Conservation (phyloP, 345 rosid species). For the Aurinia saxatilis region DNA sequence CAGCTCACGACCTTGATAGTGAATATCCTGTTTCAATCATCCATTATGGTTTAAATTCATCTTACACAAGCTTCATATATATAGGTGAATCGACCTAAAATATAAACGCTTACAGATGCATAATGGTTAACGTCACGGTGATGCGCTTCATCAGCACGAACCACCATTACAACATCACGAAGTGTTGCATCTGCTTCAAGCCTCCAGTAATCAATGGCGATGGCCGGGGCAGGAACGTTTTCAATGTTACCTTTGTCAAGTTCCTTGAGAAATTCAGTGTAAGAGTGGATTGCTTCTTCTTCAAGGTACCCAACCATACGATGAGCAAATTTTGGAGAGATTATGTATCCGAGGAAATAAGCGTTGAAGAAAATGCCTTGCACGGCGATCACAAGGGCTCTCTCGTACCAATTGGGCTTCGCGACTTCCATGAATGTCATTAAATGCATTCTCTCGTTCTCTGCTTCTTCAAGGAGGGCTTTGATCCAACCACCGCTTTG, state of each 20-base stretch:
- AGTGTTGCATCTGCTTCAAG: conserved; percentile 45
- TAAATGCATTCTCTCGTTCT: conserved; percentile 82
- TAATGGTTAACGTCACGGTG: conserved; percentile 81
- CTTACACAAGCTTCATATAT: neutral
- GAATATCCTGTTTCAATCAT: conserved; percentile 45
- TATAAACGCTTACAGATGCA: conserved; percentile 46
- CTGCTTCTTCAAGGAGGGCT: conserved; percentile 70
- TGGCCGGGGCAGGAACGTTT: conserved; percentile 69
- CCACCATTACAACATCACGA: conserved; percentile 64
- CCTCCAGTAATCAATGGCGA: conserved; percentile 75
- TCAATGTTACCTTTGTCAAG: conserved; percentile 61
- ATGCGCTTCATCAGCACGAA: conserved; percentile 76
- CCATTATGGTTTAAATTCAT: neutral
- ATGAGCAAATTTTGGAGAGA: conserved; percentile 72
- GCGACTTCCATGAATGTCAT: conserved; percentile 91
- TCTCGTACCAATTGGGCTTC: conserved; percentile 58
- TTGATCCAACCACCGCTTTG: conserved; percentile 84
- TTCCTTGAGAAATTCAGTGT: conserved; percentile 73
- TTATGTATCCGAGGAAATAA: conserved; percentile 57
- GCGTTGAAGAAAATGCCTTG: conserved; percentile 78
- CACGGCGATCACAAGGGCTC: conserved; percentile 56
- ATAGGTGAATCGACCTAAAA: neutral
- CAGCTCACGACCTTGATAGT: conserved; percentile 55
- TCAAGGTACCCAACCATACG: conserved; percentile 79
- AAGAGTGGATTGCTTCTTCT: conserved; percentile 81